Conservation (phyloP, 2,329 filamentous ascomycete species). For the Claviceps quebecensis region DNA sequence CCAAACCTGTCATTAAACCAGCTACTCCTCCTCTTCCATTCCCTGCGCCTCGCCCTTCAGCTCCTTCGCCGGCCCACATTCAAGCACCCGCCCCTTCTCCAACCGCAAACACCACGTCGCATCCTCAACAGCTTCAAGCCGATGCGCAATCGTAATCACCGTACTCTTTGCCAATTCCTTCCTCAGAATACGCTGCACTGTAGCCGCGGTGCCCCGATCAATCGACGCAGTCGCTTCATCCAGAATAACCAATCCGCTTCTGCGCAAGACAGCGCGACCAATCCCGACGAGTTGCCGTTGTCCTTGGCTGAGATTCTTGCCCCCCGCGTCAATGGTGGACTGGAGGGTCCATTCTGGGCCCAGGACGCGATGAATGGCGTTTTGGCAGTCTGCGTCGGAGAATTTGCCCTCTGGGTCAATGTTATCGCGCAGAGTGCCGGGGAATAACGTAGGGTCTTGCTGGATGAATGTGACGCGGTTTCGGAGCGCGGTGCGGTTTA, state of each 20-base stretch:
- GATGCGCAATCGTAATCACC: slow-evolving; percentile 53
- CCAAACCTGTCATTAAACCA: too few species aligned
- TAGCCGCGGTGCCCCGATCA: slow-evolving; percentile 42
- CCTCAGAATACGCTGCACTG: slow-evolving; percentile 43
- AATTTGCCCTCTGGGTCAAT: slow-evolving; percentile 53
- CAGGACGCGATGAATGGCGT: slow-evolving; percentile 45
- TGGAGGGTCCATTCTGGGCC: slow-evolving; percentile 32
- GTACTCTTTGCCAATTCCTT: slow-evolving; percentile 41
- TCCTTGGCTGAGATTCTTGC: slow-evolving; percentile 48
- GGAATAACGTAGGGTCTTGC: slow-evolving; percentile 49
- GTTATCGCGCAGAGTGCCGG: slow-evolving; percentile 45
- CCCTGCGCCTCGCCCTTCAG: background rate
- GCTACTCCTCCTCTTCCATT: too few species aligned
- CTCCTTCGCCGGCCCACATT: slow-evolving; percentile 27
- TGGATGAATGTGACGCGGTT: slow-evolving; percentile 48
- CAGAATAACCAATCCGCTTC: slow-evolving; percentile 46
- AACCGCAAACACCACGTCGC: slow-evolving; percentile 41
- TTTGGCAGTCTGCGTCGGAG: slow-evolving; percentile 34
- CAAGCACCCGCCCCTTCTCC: slow-evolving; percentile 36
- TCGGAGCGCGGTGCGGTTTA: slow-evolving; percentile 42
- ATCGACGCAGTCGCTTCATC: slow-evolving; percentile 53
- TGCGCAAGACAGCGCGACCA: slow-evolving; percentile 43
- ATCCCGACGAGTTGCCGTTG: slow-evolving; percentile 50
- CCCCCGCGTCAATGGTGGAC: slow-evolving; percentile 42
- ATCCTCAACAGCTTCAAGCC: slow-evolving; percentile 46